Percentiles rank a stretch among this genome's conserved stretches.
These are phyloP conservation scores for Sphagnum magellanicum DNA, from an alignment of 228 moss, liverwort and hornwort species.

Conservation along the genomic window DNA sequence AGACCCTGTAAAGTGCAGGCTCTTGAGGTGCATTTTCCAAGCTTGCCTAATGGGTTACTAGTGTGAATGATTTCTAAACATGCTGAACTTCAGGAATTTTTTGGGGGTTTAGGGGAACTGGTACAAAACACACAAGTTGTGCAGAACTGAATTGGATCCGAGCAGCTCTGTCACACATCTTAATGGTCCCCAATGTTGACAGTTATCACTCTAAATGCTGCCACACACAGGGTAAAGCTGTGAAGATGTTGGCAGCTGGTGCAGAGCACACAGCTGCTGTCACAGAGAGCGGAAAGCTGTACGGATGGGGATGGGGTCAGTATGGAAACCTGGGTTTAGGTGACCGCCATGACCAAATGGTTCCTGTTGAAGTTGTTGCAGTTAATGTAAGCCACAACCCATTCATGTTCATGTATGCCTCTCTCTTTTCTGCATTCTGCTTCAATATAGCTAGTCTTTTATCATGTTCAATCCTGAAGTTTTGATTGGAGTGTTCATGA, in stretches of 20 bases:
- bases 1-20: conserved; percentile 75
- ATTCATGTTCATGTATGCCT: no score
- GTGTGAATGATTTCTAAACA: not conserved
- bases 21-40: conserved; percentile 49
- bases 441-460: no score
- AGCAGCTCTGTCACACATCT: not conserved
- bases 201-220: not conserved
- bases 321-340: conserved; percentile 95
- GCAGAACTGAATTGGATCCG: not conserved
- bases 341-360: conserved; percentile 73
- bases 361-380: conserved; percentile 79
- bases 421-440: no score
- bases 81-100: not conserved
- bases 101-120: no score
- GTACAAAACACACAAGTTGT: no score
- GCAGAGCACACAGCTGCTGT: conserved; percentile 99
- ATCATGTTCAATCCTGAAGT: no score
- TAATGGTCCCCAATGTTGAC: not conserved
- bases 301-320: conserved; percentile 99
- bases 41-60: not conserved
- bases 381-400: conserved; percentile 43
- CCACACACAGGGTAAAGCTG: conserved; percentile 59
- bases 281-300: conserved; percentile 84
- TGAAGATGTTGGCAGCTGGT: conserved; percentile 94
- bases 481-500: no score